Conservation (phyloP, 345 rosid genomes). For the Arabis hirsuta region DNA sequence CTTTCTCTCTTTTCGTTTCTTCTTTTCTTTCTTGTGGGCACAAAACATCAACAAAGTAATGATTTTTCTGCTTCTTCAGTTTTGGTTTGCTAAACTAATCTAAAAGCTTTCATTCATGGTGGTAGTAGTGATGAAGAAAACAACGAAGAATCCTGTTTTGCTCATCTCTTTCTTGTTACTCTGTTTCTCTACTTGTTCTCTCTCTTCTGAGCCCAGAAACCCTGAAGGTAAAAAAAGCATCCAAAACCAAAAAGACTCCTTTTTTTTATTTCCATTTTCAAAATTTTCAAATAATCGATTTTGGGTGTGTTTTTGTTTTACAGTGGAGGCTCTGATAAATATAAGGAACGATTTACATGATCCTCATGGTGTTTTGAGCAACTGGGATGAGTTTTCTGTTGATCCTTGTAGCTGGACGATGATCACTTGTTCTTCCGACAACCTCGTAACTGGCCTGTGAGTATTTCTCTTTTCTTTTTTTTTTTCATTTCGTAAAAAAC, state of each 20-base stretch:
- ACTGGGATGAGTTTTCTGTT: conserved; percentile 94
- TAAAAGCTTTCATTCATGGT: conserved; percentile 33
- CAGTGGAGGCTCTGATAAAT: conserved; percentile 84
- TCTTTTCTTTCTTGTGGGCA: conserved; percentile 25
- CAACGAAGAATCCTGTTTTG: conserved; percentile 28
- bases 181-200: conserved; percentile 40
- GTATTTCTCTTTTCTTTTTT: conserved; percentile 34
- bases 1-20: not conserved
- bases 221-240: conserved; percentile 67
- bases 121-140: conserved; percentile 37
- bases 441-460: conserved; percentile 80
- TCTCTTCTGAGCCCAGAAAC: conserved; percentile 77
- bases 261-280: not conserved
- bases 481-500: not conserved
- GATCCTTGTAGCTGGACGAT: conserved; percentile 99
- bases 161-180: conserved; percentile 43
- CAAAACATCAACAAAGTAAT: conserved; percentile 48
- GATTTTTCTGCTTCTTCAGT: conserved; percentile 28
- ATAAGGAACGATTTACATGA: conserved; percentile 62
- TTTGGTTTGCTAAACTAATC: conserved; percentile 11
- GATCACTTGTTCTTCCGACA: conserved; percentile 84
- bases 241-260: not conserved
- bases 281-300: not conserved
- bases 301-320: conserved; percentile 12
- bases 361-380: conserved; percentile 83